These are phyloP conservation scores for Immersiella caudata DNA, from an alignment of 495 filamentous ascomycete genomes.

Conservation along the genomic window DNA sequence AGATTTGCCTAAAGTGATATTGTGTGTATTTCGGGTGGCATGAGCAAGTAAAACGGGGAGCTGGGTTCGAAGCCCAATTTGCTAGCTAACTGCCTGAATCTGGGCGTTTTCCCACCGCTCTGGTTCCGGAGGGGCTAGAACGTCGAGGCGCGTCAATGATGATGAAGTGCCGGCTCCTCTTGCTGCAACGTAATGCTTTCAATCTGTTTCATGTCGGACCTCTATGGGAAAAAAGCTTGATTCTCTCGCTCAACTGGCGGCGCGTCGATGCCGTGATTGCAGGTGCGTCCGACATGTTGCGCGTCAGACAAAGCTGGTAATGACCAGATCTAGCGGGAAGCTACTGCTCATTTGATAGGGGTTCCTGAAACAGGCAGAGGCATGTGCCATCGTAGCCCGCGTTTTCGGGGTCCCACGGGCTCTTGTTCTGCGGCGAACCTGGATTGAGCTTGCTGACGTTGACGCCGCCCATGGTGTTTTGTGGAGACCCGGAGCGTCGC, in stretches of 20 bases:
- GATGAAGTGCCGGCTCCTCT: neutral
- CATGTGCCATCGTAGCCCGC: no score
- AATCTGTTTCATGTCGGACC: neutral
- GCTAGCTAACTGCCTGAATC: neutral
- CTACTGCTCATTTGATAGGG: no score
- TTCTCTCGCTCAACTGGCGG: neutral
- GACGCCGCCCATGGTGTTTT: no score
- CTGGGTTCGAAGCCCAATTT: neutral
- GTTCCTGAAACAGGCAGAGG: no score
- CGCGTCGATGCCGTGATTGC: neutral
- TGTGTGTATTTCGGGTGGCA: neutral
- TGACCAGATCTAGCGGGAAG: no score
- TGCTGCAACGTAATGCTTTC: neutral
- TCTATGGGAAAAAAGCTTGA: neutral
- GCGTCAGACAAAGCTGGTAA: no score
- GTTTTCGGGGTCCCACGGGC: no score
- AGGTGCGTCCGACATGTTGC: neutral
- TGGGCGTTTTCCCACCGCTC: neutral
- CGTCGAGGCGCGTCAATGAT: neutral
- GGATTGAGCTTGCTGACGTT: no score
- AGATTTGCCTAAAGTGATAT: slow-evolving; percentile 19
- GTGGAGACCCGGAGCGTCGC: no score
- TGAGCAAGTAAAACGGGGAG: neutral
- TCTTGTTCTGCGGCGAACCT: no score
- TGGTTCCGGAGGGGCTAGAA: neutral